Percentiles rank a stretch among this genome's conserved stretches.
Evolutionary conservation across 805 yeast species (phyloP).

Genomic region (Pichia cephalocereana): DNA sequence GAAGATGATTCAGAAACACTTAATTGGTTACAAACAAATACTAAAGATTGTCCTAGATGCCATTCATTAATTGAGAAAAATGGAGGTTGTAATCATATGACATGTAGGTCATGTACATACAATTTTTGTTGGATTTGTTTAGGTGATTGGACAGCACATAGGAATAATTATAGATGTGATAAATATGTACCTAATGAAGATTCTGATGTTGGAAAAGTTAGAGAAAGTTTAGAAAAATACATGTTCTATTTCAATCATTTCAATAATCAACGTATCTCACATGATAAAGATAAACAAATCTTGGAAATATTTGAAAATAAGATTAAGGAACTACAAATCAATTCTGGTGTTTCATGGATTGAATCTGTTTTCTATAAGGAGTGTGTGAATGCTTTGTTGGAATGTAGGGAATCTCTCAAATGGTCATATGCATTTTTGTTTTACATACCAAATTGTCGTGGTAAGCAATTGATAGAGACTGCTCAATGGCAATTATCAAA

Average conservation of each 20-base stretch:
- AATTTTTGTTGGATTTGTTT: conserved; percentile 94
- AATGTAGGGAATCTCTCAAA: conserved; percentile 68
- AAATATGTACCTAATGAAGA: conserved; percentile 38
- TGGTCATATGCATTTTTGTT: conserved; percentile 87
- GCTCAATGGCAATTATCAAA: conserved; percentile 17
- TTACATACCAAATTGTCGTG: conserved; percentile 42
- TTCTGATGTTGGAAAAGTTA: conserved; percentile 32
- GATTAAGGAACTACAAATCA: conserved; percentile 58
- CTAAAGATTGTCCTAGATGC: conserved; percentile 84
- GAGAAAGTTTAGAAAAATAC: conserved; percentile 43
- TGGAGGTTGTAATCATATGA: conserved; percentile 98
- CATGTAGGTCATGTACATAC: conserved; percentile 63
- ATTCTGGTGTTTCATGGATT: conserved; percentile 66
- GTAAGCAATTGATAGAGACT: conserved; percentile 52
- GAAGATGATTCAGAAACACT: conserved; percentile 82
- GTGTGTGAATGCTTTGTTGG: conserved; percentile 52
- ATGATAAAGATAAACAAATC: conserved; percentile 59
- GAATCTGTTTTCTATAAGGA: conserved; percentile 80
- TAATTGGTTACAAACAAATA: conserved; percentile 78
- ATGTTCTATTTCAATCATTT: conserved; percentile 68
- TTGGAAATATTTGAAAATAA: conserved; percentile 53
- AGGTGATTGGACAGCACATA: conserved; percentile 67
- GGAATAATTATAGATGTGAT: conserved; percentile 52
- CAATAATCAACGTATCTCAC: conserved; percentile 66
- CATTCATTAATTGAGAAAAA: conserved; percentile 73